Conservation (phyloP, 768 basidiomycete genomes). For the Leucogyrophana mollusca region DNA sequence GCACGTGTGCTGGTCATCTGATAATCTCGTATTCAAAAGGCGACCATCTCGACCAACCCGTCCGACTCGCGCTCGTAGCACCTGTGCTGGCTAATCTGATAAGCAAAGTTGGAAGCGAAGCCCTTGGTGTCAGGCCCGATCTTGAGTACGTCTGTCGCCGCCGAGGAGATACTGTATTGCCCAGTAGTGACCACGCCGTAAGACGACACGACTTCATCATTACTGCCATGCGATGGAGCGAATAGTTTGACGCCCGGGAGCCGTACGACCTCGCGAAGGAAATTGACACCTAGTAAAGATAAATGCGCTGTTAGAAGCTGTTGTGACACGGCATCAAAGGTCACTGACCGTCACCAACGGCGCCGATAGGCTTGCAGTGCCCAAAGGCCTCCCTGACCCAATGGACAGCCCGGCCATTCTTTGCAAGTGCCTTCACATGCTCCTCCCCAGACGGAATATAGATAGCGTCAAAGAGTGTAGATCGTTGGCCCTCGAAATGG, state of each 20-base stretch:
- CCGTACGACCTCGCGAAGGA: slow-evolving; percentile 45
- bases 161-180: slow-evolving; percentile 42
- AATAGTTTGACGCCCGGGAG: slow-evolving; percentile 47
- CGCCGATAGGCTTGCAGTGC: slow-evolving; percentile 83
- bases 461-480: slow-evolving; percentile 82
- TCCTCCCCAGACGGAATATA: slow-evolving; percentile 71
- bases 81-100: slow-evolving; percentile 64
- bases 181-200: slow-evolving; percentile 66
- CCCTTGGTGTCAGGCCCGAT: slow-evolving; percentile 47
- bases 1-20: neutral
- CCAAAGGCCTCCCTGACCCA: slow-evolving; percentile 85
- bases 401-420: slow-evolving; percentile 73
- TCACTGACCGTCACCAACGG: slow-evolving; percentile 60
- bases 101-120: slow-evolving; percentile 58
- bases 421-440: slow-evolving; percentile 54
- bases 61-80: slow-evolving; percentile 63
- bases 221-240: slow-evolving; percentile 24
- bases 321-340: slow-evolving; percentile 2
- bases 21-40: slow-evolving; percentile 31
- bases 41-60: slow-evolving; percentile 51
- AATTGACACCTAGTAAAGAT: slow-evolving; percentile 39
- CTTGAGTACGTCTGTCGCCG: slow-evolving; percentile 37
- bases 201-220: slow-evolving; percentile 45
- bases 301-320: neutral
- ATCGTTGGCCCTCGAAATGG: slow-evolving; percentile 74